A percentile compares a stretch with the other conserved stretches of the same genome.
Conservation (phyloP, 1,284 basidiomycete species). For the Marasmius fiardii region DNA sequence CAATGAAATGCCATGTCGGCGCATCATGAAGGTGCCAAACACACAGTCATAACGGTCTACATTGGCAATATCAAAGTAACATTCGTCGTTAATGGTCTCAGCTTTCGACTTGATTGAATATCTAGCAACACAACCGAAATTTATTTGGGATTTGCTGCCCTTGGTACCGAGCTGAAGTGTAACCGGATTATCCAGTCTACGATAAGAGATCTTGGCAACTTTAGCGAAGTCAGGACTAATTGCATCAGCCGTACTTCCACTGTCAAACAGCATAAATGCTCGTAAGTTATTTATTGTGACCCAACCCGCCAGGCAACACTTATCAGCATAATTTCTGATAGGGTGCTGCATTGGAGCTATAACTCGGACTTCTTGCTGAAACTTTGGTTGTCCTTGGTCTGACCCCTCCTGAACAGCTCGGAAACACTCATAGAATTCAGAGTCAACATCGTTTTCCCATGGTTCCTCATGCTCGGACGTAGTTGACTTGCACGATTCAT, state of each 20-base stretch:
- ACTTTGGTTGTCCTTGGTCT: background rate
- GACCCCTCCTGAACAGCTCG: background rate
- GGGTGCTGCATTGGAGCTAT: background rate
- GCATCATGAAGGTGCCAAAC: constrained; percentile 27
- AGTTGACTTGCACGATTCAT: background rate
- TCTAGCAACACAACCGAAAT: constrained; percentile 6
- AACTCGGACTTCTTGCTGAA: background rate
- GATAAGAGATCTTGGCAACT: constrained; percentile 2
- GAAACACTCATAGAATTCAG: constrained; percentile 6
- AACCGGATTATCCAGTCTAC: constrained; percentile 19
- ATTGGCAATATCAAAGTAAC: constrained; percentile 28
- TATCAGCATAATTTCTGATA: background rate
- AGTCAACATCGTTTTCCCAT: too few relatives aligned
- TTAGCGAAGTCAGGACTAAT: constrained; percentile 4
- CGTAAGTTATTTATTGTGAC: constrained; percentile 14
- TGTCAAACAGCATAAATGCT: constrained; percentile 20
- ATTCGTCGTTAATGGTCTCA: constrained; percentile 12
- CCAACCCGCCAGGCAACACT: constrained; percentile 7
- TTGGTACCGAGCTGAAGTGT: constrained; percentile 15
- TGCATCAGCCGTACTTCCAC: constrained; percentile 20
- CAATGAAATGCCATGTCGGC: constrained; percentile 18
- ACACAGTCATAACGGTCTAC: constrained; percentile 28
- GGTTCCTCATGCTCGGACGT: background rate
- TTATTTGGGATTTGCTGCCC: constrained; percentile 13
- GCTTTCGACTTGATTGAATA: background rate